A percentile compares a stretch with the other conserved stretches of the same genome.
phyloP scores from a whole-genome alignment of 2,329 filamentous ascomycete species.

The Alternaria triticimaculans region DNA sequence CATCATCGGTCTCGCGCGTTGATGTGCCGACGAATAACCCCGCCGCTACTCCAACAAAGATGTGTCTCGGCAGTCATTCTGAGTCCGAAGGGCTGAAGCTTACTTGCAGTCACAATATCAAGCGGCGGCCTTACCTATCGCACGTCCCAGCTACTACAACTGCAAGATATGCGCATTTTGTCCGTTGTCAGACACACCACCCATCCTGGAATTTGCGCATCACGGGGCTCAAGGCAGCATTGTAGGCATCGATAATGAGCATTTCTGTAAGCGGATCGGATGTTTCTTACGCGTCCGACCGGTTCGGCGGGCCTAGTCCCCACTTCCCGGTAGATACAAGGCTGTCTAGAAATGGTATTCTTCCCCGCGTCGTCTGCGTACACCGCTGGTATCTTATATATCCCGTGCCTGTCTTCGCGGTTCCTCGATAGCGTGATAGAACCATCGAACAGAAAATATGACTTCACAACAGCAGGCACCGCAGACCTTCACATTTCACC shows the following conservation, averaged over 20 bases:
- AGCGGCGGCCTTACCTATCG: neutral
- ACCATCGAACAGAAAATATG: neutral
- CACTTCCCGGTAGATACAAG: neutral
- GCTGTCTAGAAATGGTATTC: neutral
- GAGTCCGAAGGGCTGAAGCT: neutral
- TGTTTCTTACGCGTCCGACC: neutral
- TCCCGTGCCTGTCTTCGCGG: too few species aligned
- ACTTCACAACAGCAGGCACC: neutral
- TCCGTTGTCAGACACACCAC: neutral
- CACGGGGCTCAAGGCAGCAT: neutral
- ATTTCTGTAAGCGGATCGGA: neutral
- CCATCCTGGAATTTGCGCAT: neutral
- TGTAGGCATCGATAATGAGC: neutral
- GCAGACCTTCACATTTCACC: slow-evolving; percentile 22
- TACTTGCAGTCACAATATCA: neutral
- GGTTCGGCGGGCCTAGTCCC: neutral
- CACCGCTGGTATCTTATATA: neutral
- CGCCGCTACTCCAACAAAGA: neutral
- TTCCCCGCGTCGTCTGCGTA: neutral
- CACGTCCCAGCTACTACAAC: neutral
- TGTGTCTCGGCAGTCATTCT: neutral
- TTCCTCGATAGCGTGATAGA: neutral
- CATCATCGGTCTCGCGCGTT: neutral
- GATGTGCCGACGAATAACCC: neutral
- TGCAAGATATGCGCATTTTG: neutral